A percentile compares a stretch with the other conserved stretches of the same genome.
These are phyloP conservation scores for Madurella mycetomatis DNA, from an alignment of 2,329 filamentous ascomycete genomes.

Conservation along the genomic window DNA sequence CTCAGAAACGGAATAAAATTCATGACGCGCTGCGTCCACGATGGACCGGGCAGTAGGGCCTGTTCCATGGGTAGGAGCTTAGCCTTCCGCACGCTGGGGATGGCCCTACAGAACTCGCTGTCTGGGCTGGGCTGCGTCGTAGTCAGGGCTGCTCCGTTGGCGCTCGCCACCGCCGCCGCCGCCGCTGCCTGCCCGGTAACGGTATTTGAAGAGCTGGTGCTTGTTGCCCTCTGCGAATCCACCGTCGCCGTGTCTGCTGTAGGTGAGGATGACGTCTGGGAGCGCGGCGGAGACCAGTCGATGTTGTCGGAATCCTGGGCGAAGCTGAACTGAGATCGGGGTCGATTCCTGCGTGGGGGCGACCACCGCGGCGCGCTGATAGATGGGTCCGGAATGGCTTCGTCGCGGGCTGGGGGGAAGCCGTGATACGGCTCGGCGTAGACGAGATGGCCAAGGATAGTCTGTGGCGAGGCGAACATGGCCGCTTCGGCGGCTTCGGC, in stretches of 20 bases:
- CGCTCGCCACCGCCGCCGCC: neutral
- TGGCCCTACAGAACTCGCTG: constrained; percentile 53
- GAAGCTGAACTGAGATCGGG: constrained; percentile 17
- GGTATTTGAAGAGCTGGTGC: constrained; percentile 43
- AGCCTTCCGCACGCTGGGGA: constrained; percentile 62
- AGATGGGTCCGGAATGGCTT: constrained; percentile 52
- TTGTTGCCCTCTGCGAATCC: constrained; percentile 36
- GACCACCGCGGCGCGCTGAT: constrained; percentile 36
- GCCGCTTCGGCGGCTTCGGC: constrained; percentile 66
- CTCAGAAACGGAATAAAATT: constrained; percentile 64
- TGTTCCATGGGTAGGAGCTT: constrained; percentile 64
- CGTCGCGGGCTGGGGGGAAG: constrained; percentile 59
- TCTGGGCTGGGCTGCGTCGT: constrained; percentile 26
- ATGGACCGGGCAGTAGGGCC: constrained; percentile 65
- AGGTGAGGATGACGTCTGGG: constrained; percentile 45
- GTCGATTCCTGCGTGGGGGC: constrained; percentile 25
- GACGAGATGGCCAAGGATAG: constrained; percentile 65
- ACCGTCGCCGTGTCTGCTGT: constrained; percentile 56
- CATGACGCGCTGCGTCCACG: constrained; percentile 58
- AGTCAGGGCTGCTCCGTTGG: neutral
- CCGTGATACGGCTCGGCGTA: constrained; percentile 67
- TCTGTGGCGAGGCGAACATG: constrained; percentile 65
- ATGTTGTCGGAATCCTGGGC: constrained; percentile 22
- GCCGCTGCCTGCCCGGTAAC: constrained; percentile 31
- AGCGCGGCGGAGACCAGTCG: constrained; percentile 40